Percentiles rank a stretch among this genome's conserved stretches.
phyloP scores from a whole-genome alignment of 2,329 filamentous ascomycete species.

The Colletotrichum sp. region DNA sequence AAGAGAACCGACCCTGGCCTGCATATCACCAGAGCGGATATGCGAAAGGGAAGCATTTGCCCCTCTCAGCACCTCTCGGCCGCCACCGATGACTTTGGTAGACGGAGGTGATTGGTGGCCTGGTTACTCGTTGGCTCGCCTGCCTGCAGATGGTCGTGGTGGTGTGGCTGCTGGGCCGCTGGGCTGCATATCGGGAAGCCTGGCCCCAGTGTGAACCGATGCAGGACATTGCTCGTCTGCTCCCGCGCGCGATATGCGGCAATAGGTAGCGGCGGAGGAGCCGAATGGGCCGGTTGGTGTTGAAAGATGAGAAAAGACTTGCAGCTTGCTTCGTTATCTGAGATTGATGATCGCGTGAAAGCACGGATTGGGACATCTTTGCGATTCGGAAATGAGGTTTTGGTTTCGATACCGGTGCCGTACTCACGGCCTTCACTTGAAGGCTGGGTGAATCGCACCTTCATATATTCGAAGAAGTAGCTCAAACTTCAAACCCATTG shows the following conservation, averaged over 20 bases:
- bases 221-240: not conserved
- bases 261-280: not conserved
- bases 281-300: not conserved
- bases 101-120: not conserved
- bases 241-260: not conserved
- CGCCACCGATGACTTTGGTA: not conserved
- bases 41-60: not conserved
- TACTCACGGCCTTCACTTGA: not conserved
- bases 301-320: not conserved
- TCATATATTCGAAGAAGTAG: not conserved
- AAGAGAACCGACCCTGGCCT: not conserved
- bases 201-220: not conserved
- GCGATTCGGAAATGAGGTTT: not conserved
- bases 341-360: not conserved
- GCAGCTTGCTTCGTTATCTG: not conserved
- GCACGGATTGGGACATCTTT: not conserved
- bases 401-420: too few relatives aligned
- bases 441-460: not conserved
- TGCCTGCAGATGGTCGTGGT: not conserved
- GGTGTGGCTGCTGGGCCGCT: not conserved
- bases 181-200: conserved; percentile 8
- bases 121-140: not conserved
- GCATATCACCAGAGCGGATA: not conserved
- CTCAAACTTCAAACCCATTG: not conserved
- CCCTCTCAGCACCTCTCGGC: not conserved